Conservation (phyloP, 1,284 basidiomycete genomes). For the Moesziomyces parantarcticus region DNA sequence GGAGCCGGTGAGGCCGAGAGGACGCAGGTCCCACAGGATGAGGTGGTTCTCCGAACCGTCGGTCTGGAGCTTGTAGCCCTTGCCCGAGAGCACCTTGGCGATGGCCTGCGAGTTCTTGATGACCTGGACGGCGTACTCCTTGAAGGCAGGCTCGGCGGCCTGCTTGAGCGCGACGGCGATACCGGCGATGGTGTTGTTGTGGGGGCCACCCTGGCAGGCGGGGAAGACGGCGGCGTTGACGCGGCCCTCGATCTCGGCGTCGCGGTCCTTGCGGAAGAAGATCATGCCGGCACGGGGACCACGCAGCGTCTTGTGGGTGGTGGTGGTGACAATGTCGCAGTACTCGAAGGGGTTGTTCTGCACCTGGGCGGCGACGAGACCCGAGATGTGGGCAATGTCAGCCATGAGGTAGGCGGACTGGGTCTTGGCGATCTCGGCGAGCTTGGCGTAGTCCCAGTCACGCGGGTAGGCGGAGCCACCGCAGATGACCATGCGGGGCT, state of each 20-base stretch:
- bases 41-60: constrained; percentile 97
- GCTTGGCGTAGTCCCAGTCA: constrained; percentile 81
- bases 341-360: constrained; percentile 93
- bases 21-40: constrained; percentile 96
- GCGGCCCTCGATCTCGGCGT: constrained; percentile 87
- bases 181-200: constrained; percentile 99
- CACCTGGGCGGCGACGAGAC: constrained; percentile 92
- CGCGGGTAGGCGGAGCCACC: constrained; percentile 98
- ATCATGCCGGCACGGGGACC: constrained; percentile 97
- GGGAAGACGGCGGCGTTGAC: constrained; percentile 99
- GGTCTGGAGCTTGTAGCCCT: constrained; percentile 88
- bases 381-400: constrained; percentile 97
- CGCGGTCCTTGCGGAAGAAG: constrained; percentile 96
- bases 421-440: constrained; percentile 84
- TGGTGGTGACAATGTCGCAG: constrained; percentile 80
- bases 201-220: constrained; percentile 99
- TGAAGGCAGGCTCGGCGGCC: constrained; percentile 88
- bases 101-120: constrained; percentile 72
- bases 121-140: constrained; percentile 93
- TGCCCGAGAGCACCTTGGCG: constrained; percentile 60
- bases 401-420: constrained; percentile 82
- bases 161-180: constrained; percentile 96
- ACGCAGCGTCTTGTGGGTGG: constrained; percentile 96
- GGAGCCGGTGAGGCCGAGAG: constrained; percentile 92
- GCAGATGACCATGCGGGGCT: constrained; percentile 94